These are phyloP conservation scores for Gossypium australe DNA, from an alignment of 345 rosid genomes.

Conservation along the genomic window DNA sequence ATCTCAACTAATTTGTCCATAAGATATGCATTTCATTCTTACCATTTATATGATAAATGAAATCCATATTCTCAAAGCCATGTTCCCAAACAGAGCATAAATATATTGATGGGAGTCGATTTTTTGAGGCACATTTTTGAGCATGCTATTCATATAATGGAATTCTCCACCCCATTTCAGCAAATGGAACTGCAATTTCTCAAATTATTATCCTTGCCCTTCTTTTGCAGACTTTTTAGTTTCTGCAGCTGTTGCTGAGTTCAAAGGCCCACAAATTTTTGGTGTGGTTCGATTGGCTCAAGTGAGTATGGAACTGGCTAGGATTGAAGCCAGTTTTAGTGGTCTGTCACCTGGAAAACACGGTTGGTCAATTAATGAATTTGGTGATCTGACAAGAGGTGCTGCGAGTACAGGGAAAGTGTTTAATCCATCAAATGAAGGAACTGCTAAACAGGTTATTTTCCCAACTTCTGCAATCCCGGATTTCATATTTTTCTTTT, in stretches of 20 bases:
- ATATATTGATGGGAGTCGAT: too few species aligned
- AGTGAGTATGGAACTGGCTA: constrained; percentile 78
- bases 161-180: background rate
- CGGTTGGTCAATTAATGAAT: constrained; percentile 89
- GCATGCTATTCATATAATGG: background rate
- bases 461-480: constrained; percentile 1
- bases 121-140: too few species aligned
- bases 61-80: too few species aligned
- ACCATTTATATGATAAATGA: too few species aligned
- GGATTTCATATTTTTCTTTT: background rate
- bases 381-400: constrained; percentile 84
- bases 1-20: too few species aligned
- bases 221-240: constrained; percentile 61
- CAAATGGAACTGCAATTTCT: background rate
- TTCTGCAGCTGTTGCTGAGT: constrained; percentile 90
- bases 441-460: constrained; percentile 44
- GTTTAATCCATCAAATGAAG: constrained; percentile 47
- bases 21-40: too few species aligned
- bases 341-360: constrained; percentile 80
- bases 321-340: constrained; percentile 79
- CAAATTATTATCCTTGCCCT: background rate
- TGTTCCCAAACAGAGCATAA: too few species aligned
- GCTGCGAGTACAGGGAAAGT: constrained; percentile 81
- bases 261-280: constrained; percentile 85
- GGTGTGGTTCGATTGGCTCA: constrained; percentile 92